Evolutionary conservation across 2,329 filamentous ascomycete species (phyloP).

Genomic region (Rhytidhysteron rufulum): DNA sequence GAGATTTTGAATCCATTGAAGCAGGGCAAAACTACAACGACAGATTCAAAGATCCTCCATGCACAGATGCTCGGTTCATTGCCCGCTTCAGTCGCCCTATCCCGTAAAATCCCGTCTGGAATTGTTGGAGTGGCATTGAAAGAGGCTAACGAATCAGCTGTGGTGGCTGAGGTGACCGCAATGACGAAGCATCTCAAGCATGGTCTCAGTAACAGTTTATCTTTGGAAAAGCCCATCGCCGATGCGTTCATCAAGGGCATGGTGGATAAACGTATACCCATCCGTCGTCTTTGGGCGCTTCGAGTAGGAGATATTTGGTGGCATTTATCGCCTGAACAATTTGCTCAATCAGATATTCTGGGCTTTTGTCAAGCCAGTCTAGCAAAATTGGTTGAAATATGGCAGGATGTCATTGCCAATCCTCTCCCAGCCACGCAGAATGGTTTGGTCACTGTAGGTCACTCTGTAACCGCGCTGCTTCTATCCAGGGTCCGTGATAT

Average conservation of each 20-base stretch:
- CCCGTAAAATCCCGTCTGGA: slow-evolving; percentile 62
- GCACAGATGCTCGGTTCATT: slow-evolving; percentile 69
- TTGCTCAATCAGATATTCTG: slow-evolving; percentile 46
- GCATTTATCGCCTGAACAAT: slow-evolving; percentile 46
- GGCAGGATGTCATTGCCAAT: slow-evolving; percentile 75
- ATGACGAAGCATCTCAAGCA: slow-evolving; percentile 63
- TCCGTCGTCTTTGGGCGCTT: slow-evolving; percentile 77
- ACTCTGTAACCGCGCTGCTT: slow-evolving; percentile 65
- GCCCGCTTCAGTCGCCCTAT: slow-evolving; percentile 54
- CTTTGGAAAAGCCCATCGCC: slow-evolving; percentile 62
- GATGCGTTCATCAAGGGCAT: slow-evolving; percentile 79
- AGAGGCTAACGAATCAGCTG: slow-evolving; percentile 82
- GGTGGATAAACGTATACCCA: slow-evolving; percentile 74
- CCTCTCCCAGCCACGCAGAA: slow-evolving; percentile 74
- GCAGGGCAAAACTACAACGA: slow-evolving; percentile 74
- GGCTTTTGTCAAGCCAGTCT: slow-evolving; percentile 49
- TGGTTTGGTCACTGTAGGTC: slow-evolving; percentile 75
- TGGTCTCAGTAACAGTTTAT: slow-evolving; percentile 57
- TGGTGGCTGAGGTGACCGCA: slow-evolving; percentile 70
- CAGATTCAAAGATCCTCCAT: slow-evolving; percentile 80
- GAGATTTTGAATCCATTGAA: slow-evolving; percentile 80
- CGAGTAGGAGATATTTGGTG: slow-evolving; percentile 69
- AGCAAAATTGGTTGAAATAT: slow-evolving; percentile 62
- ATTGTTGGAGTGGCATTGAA: slow-evolving; percentile 70
- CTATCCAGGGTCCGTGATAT: slow-evolving; percentile 52